phyloP scores from a whole-genome alignment of 192 early-diverging fungal species.

The Mortierella alpina region DNA sequence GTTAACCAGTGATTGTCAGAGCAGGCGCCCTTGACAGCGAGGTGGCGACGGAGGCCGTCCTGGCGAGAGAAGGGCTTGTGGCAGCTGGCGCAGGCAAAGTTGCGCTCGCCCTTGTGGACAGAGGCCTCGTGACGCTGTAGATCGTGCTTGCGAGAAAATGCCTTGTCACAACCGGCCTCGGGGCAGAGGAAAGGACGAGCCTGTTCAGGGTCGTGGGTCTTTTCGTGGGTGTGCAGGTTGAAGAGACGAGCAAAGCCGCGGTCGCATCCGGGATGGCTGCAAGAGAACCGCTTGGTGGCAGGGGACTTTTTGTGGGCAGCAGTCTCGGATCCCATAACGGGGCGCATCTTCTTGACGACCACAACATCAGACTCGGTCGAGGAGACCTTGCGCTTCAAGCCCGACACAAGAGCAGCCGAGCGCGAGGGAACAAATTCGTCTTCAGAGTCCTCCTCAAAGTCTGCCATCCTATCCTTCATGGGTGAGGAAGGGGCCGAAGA shows the following conservation, averaged over 20 bases:
- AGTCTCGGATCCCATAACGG: not conserved
- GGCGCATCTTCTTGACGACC: constrained; percentile 17
- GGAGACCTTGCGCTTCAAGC: constrained; percentile 43
- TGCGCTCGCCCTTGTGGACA: constrained; percentile 72
- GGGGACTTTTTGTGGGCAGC: constrained; percentile 8
- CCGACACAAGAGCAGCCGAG: constrained; percentile 45
- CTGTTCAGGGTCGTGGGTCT: constrained; percentile 75
- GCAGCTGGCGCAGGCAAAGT: constrained; percentile 67
- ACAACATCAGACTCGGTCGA: not conserved
- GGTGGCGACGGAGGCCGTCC: constrained; percentile 74
- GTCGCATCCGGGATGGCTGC: constrained; percentile 63
- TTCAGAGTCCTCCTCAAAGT: constrained; percentile 34
- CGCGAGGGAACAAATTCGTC: constrained; percentile 38
- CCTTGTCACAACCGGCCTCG: constrained; percentile 59
- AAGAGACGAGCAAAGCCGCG: constrained; percentile 72
- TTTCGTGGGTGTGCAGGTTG: constrained; percentile 74
- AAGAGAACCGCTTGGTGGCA: constrained; percentile 60
- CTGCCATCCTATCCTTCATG: constrained; percentile 1
- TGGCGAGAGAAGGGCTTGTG: constrained; percentile 69
- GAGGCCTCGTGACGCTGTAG: constrained; percentile 72
- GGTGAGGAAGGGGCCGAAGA: constrained; percentile 23
- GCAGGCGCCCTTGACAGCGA: constrained; percentile 49
- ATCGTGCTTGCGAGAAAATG: constrained; percentile 78
- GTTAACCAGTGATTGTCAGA: constrained; percentile 45
- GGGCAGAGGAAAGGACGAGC: constrained; percentile 68